Conservation (phyloP, 2,329 filamentous ascomycete species). For the Trematosphaeria pertusa region DNA sequence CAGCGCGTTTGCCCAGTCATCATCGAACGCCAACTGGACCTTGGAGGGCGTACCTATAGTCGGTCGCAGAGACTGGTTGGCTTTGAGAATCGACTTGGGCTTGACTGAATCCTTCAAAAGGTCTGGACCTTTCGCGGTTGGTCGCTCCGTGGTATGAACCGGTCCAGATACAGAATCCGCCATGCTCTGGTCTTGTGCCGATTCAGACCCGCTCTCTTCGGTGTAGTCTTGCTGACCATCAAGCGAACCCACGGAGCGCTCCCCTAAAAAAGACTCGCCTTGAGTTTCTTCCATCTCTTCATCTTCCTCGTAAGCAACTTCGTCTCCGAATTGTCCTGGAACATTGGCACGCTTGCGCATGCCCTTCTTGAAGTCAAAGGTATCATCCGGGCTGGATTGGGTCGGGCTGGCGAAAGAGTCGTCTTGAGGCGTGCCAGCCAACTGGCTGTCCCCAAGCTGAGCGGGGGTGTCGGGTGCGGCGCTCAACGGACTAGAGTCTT, state of each 20-base stretch:
- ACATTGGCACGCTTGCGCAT: conserved; percentile 59
- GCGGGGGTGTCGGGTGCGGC: conserved; percentile 55
- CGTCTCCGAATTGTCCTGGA: conserved; percentile 81
- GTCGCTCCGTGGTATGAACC: conserved; percentile 79
- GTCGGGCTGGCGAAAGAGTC: conserved; percentile 48
- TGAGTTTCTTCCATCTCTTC: conserved; percentile 59
- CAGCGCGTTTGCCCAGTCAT: conserved; percentile 93
- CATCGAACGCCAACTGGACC: conserved; percentile 64
- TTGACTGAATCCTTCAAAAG: conserved; percentile 42
- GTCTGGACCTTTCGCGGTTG: conserved; percentile 45
- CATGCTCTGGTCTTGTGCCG: conserved; percentile 73
- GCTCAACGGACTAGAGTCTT: conserved; percentile 47
- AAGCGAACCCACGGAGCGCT: conserved; percentile 84
- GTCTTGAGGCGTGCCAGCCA: conserved; percentile 43
- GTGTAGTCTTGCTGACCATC: conserved; percentile 63
- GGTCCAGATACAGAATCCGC: conserved; percentile 78
- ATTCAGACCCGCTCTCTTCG: conserved; percentile 74
- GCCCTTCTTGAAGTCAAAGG: conserved; percentile 63
- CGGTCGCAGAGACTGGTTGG: conserved; percentile 38
- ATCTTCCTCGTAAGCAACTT: conserved; percentile 63
- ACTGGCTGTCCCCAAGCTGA: conserved; percentile 39
- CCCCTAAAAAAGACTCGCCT: conserved; percentile 86
- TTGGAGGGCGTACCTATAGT: conserved; percentile 62
- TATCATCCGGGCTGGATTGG: conserved; percentile 59
- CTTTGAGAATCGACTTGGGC: conserved; percentile 59